A percentile compares a stretch with the other conserved stretches of the same genome.
Conservation (phyloP, 2,329 filamentous ascomycete genomes). For the Claviceps lovelessii region DNA sequence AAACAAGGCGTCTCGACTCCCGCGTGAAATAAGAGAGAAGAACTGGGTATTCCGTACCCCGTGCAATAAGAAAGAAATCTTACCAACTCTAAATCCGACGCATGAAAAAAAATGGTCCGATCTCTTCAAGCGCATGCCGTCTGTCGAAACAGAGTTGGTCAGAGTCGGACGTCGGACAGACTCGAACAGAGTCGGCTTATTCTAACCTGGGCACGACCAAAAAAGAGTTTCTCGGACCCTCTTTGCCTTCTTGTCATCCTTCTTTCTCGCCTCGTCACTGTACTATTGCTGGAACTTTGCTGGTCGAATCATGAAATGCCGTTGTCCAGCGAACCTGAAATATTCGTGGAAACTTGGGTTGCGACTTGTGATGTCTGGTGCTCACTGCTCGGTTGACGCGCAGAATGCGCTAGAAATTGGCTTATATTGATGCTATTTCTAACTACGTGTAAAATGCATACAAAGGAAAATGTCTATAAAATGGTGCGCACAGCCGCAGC, state of each 20-base stretch:
- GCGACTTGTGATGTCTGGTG: neutral
- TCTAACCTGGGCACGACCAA: too few relatives aligned
- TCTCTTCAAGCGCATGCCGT: neutral
- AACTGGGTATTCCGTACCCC: neutral
- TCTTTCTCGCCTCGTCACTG: too few relatives aligned
- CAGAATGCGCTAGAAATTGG: too few relatives aligned
- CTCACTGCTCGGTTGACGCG: neutral
- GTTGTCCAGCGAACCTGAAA: neutral
- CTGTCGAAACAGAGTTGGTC: neutral
- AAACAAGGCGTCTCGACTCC: neutral
- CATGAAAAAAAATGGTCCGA: neutral
- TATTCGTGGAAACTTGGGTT: neutral
- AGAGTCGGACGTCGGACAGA: neutral
- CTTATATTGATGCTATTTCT: too few relatives aligned
- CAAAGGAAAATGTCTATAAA: too few relatives aligned
- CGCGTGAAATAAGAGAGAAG: too few relatives aligned
- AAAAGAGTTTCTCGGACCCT: too few relatives aligned
- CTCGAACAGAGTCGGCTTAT: neutral
- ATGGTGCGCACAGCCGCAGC: too few relatives aligned
- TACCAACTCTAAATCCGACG: neutral
- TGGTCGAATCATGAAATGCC: neutral
- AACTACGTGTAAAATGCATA: too few relatives aligned
- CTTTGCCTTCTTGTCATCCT: too few relatives aligned
- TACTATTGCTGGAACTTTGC: neutral
- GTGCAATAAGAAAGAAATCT: neutral